A percentile compares a stretch with the other conserved stretches of the same genome.
phyloP scores from a whole-genome alignment of 345 rosid species.

The Ceriops tagal region DNA sequence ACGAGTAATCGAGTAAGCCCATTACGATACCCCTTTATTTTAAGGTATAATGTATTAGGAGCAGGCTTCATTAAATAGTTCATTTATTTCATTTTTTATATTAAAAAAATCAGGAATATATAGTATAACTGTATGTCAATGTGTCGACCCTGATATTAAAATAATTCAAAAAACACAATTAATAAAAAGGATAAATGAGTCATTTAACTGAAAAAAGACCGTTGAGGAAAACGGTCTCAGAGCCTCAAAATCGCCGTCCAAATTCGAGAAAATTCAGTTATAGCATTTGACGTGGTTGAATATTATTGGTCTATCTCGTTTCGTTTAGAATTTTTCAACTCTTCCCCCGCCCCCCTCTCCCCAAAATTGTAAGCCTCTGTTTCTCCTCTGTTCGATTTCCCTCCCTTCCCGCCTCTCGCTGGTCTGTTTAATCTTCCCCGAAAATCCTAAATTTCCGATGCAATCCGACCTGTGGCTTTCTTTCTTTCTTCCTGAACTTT shows the following conservation, averaged over 20 bases:
- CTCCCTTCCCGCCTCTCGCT: conserved; percentile 10
- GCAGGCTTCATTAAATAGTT: too few relatives aligned
- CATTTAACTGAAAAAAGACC: neutral
- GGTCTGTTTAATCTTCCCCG: conserved; percentile 42
- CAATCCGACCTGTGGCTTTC: conserved; percentile 19
- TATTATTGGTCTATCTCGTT: conserved; percentile 20
- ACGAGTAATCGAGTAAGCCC: too few relatives aligned
- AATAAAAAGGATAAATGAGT: conserved; percentile 8
- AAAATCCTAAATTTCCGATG: conserved; percentile 26
- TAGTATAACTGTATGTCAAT: too few relatives aligned
- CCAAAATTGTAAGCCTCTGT: conserved; percentile 7
- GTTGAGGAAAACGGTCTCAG: neutral
- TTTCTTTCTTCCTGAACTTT: too few relatives aligned
- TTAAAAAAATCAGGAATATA: too few relatives aligned
- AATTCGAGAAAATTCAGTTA: conserved; percentile 30
- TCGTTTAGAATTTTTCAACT: neutral
- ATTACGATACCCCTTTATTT: too few relatives aligned
- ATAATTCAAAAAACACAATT: too few relatives aligned
- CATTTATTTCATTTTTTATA: too few relatives aligned
- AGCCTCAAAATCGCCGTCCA: conserved; percentile 21
- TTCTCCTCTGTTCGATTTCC: neutral
- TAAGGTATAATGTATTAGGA: too few relatives aligned
- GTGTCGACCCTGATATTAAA: too few relatives aligned
- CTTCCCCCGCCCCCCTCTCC: conserved; percentile 2
- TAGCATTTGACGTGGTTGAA: conserved; percentile 26